A percentile compares a stretch with the other conserved stretches of the same genome.
These are phyloP conservation scores for Eucalyptus sp. DNA, from an alignment of 345 rosid genomes.

Conservation along the genomic window DNA sequence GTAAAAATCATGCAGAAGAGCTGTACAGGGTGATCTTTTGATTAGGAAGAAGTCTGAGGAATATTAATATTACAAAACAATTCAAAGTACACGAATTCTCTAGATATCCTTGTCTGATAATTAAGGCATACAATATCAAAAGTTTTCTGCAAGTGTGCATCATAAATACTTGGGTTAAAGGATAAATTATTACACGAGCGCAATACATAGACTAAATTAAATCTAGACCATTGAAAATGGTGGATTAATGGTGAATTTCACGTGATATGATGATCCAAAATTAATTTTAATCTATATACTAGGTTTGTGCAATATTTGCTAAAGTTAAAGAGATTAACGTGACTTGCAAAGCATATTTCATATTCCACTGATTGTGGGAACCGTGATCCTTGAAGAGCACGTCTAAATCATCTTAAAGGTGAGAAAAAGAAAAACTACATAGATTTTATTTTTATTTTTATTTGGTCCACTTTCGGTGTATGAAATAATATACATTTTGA, in stretches of 20 bases:
- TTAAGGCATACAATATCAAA: not conserved
- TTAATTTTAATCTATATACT: not conserved
- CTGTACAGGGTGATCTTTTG: not conserved
- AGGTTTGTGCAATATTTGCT: not conserved
- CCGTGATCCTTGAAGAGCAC: not conserved
- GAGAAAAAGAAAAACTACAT: not conserved
- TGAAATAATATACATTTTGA: not conserved
- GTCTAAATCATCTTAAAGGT: not conserved
- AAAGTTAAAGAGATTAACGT: not conserved
- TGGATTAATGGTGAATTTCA: not conserved
- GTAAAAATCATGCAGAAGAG: not conserved
- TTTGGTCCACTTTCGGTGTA: not conserved
- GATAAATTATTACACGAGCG: not conserved
- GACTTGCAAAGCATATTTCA: not conserved
- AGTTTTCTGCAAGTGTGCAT: not conserved
- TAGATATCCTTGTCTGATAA: not conserved
- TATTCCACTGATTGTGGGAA: not conserved
- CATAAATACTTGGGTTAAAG: not conserved
- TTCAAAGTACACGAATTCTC: not conserved
- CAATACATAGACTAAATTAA: not conserved
- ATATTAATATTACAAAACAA: not conserved
- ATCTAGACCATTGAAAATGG: not conserved
- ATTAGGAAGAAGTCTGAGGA: not conserved
- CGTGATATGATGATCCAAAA: not conserved
- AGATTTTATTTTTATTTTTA: not conserved